A percentile compares a stretch with the other conserved stretches of the same genome.
phyloP scores from a whole-genome alignment of 331 rosid species.

The Malus hybrid region DNA sequence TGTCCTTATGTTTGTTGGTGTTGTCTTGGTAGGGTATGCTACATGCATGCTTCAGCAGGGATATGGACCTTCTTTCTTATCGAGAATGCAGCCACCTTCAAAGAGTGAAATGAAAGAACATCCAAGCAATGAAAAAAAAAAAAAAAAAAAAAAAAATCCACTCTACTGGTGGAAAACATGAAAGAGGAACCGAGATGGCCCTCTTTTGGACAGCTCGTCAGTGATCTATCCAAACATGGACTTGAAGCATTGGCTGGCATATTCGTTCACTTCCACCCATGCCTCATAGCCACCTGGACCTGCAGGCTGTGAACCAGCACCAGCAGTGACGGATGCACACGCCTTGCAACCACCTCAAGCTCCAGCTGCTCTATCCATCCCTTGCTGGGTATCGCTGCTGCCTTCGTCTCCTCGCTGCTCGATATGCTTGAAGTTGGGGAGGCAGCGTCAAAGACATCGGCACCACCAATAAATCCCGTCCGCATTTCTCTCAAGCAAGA shows the following conservation, averaged over 20 bases:
- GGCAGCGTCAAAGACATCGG: no score
- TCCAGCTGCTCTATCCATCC: no score
- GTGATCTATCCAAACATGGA: constrained; percentile 68
- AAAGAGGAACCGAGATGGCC: constrained; percentile 98
- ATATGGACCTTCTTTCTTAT: constrained; percentile 57
- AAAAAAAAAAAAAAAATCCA: no score
- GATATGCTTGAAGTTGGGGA: no score
- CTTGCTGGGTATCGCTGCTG: no score
- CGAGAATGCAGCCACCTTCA: constrained; percentile 30
- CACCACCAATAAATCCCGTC: no score
- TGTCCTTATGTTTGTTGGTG: constrained; percentile 85
- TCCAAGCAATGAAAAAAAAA: constrained; percentile 36
- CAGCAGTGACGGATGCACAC: no score
- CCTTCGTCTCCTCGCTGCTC: no score
- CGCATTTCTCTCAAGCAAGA: constrained; percentile 59
- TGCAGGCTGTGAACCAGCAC: no score
- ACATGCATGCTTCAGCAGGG: constrained; percentile 93
- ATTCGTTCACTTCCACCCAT: constrained; percentile 51
- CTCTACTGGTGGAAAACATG: constrained; percentile 29
- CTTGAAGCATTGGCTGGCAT: constrained; percentile 39
- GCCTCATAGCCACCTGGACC: no score
- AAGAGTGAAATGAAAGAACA: constrained; percentile 42
- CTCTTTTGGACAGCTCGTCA: constrained; percentile 69
- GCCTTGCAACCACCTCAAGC: no score
- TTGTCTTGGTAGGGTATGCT: constrained; percentile 73